Conservation (phyloP, 192 early-diverging fungal genomes). For the Funneliformis geosporum region DNA sequence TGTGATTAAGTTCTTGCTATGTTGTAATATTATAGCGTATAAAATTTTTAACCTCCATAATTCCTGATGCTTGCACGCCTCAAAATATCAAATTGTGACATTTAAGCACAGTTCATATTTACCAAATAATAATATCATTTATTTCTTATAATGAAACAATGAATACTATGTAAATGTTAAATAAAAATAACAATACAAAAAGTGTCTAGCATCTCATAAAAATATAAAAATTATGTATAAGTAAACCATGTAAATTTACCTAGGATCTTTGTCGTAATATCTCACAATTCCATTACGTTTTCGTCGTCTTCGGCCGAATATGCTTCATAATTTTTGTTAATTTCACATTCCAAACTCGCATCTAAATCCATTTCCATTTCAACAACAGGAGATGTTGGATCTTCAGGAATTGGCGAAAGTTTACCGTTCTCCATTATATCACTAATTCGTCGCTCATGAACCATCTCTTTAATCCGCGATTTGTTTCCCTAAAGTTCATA, state of each 20-base stretch:
- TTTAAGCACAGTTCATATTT: too few species aligned
- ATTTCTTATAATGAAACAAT: neutral
- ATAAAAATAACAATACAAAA: too few species aligned
- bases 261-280: too few species aligned
- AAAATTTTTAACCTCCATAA: too few species aligned
- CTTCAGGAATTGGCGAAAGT: slow-evolving; percentile 3
- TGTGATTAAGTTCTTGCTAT: too few species aligned
- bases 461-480: neutral
- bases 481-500: neutral
- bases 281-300: slow-evolving; percentile 1
- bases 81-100: too few species aligned
- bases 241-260: too few species aligned
- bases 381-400: neutral
- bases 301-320: slow-evolving; percentile 4
- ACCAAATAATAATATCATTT: too few species aligned
- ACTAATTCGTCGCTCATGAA: neutral
- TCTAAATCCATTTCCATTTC: slow-evolving; percentile 12
- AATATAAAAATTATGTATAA: too few species aligned
- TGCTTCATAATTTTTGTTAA: neutral
- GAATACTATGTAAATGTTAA: neutral
- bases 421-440: neutral
- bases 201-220: too few species aligned
- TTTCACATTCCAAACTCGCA: neutral
- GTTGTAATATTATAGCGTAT: too few species aligned
- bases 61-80: too few species aligned